Evolutionary conservation across 768 basidiomycete species (phyloP), one percentile per base, ranked within the genome.

Genomic region (Tylopilus plumbeoviolaceoides): DNA sequence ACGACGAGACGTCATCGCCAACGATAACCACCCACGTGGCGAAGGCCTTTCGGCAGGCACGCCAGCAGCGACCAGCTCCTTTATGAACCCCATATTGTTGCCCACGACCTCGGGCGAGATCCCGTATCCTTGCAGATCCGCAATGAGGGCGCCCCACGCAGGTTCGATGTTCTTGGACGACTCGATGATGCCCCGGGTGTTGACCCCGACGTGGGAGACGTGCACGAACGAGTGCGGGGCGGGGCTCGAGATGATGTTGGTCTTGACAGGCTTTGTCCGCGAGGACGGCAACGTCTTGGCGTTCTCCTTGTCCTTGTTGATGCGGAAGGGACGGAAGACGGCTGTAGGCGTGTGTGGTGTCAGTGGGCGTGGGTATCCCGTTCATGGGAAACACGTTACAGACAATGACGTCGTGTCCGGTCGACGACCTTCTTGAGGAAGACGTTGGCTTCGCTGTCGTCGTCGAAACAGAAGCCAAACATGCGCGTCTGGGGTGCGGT

Each of bases 191-290:
- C 80, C 81, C 8, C 74, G 70, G 49, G 69, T 70, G 59, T 76
- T 77, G 45, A 84, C 67, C 8, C 84, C 84, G 47, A 87, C 77
- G 63, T 87, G 86, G 20, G 80, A 76, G 49, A 85, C 73, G 60
- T 88, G 85, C 51, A 79, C 77, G 64, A 87, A 87, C 20, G 85
- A 81, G 51, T 81, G 75, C 5, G 80, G 76, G 0, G 76, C 68
- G 0, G 85, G 85, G 17, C 75, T 63, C 14, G 85, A 85, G 57
- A 87, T 81, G 70, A 80, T 70, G 51, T 57, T 56, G 20, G 62
- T 23, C 56, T 57, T 65, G 56, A 68, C 44, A 58, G 69, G 55
- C 56, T 65, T 62, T 71, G 66, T 30, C 70, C 75, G 61, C 70
- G 28, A 10, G 70, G 75, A 58, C 30, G 30, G 8, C 70, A 79